A percentile compares a stretch with the other conserved stretches of the same genome.
Evolutionary conservation across 176 grass and related monocot genomes (phyloP).

Genomic region (Carex scoparia): DNA sequence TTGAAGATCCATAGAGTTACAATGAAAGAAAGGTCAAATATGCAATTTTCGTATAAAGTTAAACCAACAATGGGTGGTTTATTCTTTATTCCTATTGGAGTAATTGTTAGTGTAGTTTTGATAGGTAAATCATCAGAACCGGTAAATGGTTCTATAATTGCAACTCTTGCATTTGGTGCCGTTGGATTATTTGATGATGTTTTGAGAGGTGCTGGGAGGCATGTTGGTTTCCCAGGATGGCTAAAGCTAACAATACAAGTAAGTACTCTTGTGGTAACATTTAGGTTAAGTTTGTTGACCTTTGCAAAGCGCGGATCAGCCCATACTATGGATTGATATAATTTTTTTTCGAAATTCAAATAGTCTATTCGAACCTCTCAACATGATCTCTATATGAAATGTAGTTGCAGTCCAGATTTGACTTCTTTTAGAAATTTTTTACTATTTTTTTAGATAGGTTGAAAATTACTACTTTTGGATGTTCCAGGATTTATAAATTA

Average conservation of each 20-base stretch:
- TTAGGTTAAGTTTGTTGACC: not conserved
- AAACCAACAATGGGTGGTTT: constrained; percentile 84
- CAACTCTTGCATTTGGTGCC: constrained; percentile 60
- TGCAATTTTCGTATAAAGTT: constrained; percentile 48
- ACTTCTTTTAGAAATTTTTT: too few relatives aligned
- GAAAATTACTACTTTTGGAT: too few relatives aligned
- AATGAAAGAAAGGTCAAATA: constrained; percentile 49
- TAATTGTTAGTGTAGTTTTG: constrained; percentile 55
- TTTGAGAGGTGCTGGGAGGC: constrained; percentile 30
- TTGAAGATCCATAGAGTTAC: constrained; percentile 70
- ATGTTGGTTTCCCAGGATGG: constrained; percentile 52
- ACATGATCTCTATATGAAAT: too few relatives aligned
- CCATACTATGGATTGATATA: too few relatives aligned
- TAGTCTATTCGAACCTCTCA: too few relatives aligned
- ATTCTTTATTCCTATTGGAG: constrained; percentile 80
- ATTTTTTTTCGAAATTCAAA: too few relatives aligned
- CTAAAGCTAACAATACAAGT: constrained; percentile 59
- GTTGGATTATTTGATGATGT: constrained; percentile 88
- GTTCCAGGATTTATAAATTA: too few relatives aligned
- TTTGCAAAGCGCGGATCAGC: too few relatives aligned
- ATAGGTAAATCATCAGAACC: constrained; percentile 42
- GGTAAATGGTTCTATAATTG: constrained; percentile 58
- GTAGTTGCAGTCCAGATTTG: too few relatives aligned
- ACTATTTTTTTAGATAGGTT: too few relatives aligned
- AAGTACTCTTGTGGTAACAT: constrained; percentile 17